phyloP scores from a whole-genome alignment of 75 land plant species.

The Picea glauca region DNA sequence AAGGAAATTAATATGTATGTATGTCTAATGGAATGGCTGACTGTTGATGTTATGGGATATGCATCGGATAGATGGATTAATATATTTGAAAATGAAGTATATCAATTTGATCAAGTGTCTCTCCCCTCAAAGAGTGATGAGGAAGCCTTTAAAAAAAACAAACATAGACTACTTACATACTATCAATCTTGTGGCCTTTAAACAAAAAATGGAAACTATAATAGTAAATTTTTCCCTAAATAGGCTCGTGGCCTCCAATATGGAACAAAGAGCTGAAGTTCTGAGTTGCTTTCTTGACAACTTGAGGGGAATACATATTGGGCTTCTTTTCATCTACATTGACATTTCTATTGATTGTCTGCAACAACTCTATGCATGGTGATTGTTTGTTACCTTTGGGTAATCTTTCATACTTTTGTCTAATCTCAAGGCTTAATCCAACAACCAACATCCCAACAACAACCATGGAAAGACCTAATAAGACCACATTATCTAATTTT shows the following conservation, averaged over 20 bases:
- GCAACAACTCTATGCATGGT: conserved; percentile 5
- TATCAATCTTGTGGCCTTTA: no score
- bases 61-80: no score
- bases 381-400: not conserved
- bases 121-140: no score
- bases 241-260: conserved; percentile 40
- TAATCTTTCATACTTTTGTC: not conserved
- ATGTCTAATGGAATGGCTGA: no score
- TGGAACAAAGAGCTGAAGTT: conserved; percentile 22
- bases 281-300: conserved; percentile 31
- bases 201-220: no score
- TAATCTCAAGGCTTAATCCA: conserved; percentile 1
- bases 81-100: no score
- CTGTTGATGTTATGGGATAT: no score
- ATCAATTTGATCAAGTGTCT: no score
- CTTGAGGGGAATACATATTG: conserved; percentile 24
- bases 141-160: no score
- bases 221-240: no score
- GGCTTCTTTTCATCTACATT: conserved; percentile 12
- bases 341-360: not conserved
- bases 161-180: no score
- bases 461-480: not conserved
- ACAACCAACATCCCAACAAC: conserved; percentile 3
- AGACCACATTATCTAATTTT: not conserved
- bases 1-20: no score